Conservation (phyloP, 2,329 filamentous ascomycete genomes). For the Hypoxylon sp. region DNA sequence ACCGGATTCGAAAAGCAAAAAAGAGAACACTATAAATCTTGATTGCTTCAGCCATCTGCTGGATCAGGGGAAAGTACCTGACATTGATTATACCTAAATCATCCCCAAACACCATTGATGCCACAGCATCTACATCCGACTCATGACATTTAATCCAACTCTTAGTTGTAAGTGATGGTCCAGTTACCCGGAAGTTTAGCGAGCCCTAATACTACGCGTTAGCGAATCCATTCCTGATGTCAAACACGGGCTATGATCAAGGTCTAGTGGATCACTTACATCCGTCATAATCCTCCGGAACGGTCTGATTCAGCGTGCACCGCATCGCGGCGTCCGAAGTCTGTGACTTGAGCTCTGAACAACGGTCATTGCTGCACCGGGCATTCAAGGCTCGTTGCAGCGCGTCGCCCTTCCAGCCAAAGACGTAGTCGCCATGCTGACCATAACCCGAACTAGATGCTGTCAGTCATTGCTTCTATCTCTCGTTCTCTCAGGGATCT, state of each 20-base stretch:
- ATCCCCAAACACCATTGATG: background rate
- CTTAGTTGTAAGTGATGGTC: conserved; percentile 38
- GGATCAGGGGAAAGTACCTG: too few relatives aligned
- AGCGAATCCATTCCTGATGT: conserved; percentile 13
- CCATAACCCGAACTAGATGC: conserved; percentile 49
- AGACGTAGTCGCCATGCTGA: conserved; percentile 56
- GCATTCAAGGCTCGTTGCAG: conserved; percentile 52
- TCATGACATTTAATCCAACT: background rate
- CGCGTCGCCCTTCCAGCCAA: conserved; percentile 55
- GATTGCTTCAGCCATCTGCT: background rate
- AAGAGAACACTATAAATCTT: background rate
- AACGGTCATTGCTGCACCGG: conserved; percentile 50
- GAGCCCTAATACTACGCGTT: conserved; percentile 28
- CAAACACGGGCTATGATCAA: background rate
- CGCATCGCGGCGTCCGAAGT: conserved; percentile 41
- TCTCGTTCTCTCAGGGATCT: background rate
- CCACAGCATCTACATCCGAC: background rate
- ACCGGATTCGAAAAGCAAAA: background rate
- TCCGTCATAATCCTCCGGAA: conserved; percentile 41
- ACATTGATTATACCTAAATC: background rate
- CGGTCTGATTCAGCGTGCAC: conserved; percentile 41
- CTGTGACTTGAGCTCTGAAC: conserved; percentile 42
- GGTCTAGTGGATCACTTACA: conserved; percentile 26
- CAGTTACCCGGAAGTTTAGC: conserved; percentile 38
- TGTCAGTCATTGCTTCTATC: background rate